Percentiles rank a stretch among this genome's conserved stretches.
phyloP scores from a whole-genome alignment of 1,284 basidiomycete genomes.

The Meira miltonrushii region DNA sequence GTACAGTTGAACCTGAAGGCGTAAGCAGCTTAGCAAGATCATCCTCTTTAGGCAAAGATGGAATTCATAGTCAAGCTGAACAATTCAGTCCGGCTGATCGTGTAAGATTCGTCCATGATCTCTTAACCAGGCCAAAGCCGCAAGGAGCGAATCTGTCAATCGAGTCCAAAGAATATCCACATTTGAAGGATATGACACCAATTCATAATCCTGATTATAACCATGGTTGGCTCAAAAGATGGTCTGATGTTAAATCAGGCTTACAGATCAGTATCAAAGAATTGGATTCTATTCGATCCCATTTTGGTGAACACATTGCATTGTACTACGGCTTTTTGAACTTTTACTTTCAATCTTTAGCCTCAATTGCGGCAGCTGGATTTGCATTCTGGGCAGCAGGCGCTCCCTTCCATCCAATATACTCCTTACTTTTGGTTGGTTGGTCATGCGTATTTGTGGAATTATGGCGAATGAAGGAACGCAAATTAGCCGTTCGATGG shows the following conservation, averaged over 20 bases:
- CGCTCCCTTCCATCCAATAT: slow-evolving; percentile 30
- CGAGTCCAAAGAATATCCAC: slow-evolving; percentile 31
- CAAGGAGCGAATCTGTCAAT: slow-evolving; percentile 35
- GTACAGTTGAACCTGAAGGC: slow-evolving; percentile 11
- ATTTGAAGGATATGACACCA: slow-evolving; percentile 44
- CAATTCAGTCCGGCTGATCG: slow-evolving; percentile 11
- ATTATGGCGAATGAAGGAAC: slow-evolving; percentile 47
- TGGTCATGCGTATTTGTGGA: slow-evolving; percentile 47
- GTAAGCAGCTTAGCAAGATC: slow-evolving; percentile 12
- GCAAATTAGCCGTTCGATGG: slow-evolving; percentile 48
- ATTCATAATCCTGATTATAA: slow-evolving; percentile 47
- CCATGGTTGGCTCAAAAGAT: slow-evolving; percentile 38
- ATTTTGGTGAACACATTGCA: slow-evolving; percentile 50
- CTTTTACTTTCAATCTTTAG: slow-evolving; percentile 43
- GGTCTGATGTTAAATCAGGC: slow-evolving; percentile 21
- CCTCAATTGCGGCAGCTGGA: slow-evolving; percentile 34
- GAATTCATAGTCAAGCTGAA: not conserved
- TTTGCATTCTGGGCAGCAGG: slow-evolving; percentile 35
- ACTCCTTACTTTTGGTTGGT: slow-evolving; percentile 35
- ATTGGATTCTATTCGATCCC: slow-evolving; percentile 43
- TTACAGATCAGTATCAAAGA: slow-evolving; percentile 33
- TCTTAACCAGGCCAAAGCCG: slow-evolving; percentile 9
- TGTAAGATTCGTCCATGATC: slow-evolving; percentile 15
- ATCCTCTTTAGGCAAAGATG: slow-evolving; percentile 16
- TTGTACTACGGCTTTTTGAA: slow-evolving; percentile 51